Evolutionary conservation across 306 rosid genomes (phyloP).

Genomic region (Begonia peltatifolia): DNA sequence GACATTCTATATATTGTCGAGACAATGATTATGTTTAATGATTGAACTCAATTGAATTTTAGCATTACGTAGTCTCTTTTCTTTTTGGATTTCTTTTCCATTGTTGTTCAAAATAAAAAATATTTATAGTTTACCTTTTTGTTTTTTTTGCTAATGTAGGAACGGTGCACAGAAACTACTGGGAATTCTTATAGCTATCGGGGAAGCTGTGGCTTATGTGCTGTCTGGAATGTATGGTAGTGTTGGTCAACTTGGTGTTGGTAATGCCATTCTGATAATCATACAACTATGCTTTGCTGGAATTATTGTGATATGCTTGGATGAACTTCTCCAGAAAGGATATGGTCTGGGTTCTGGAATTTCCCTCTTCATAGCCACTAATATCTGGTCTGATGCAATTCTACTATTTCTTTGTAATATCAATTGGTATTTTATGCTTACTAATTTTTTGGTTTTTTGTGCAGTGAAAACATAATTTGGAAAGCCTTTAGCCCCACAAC

Average conservation of each 20-base stretch:
- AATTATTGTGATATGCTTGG: conserved; percentile 78
- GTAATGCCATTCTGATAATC: conserved; percentile 82
- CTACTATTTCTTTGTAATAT: not conserved
- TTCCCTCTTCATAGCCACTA: conserved; percentile 86
- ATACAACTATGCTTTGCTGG: conserved; percentile 87
- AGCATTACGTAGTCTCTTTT: too few species aligned
- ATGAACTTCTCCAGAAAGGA: conserved; percentile 93
- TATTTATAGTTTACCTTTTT: too few species aligned
- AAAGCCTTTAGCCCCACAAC: conserved; percentile 96
- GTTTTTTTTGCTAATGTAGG: conserved; percentile 7
- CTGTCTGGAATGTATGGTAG: conserved; percentile 95
- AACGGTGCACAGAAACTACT: conserved; percentile 81
- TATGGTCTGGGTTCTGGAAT: conserved; percentile 94
- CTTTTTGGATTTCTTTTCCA: too few species aligned
- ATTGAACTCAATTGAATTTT: too few species aligned
- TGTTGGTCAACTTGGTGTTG: conserved; percentile 91
- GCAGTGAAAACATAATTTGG: conserved; percentile 87
- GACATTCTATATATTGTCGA: too few species aligned
- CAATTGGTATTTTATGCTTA: not conserved
- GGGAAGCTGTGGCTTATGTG: conserved; percentile 92
- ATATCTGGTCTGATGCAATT: conserved; percentile 51
- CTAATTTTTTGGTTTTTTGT: not conserved
- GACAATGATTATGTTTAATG: too few species aligned
- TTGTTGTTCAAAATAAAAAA: too few species aligned
- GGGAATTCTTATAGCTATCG: conserved; percentile 76